Conservation (phyloP, 2,329 filamentous ascomycete species). For the Fusarium coicis region DNA sequence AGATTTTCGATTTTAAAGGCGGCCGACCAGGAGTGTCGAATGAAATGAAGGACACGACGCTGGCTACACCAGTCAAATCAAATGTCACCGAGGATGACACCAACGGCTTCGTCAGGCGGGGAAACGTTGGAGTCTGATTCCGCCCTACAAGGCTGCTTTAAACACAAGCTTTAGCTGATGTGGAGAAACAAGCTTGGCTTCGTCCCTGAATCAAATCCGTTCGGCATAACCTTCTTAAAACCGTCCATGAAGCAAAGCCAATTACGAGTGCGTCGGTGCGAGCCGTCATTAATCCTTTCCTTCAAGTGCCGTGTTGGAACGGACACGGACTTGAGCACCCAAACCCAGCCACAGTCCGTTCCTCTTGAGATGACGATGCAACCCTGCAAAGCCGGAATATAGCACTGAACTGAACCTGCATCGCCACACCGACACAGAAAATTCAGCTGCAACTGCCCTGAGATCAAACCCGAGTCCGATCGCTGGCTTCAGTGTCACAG, state of each 20-base stretch:
- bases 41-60: background rate
- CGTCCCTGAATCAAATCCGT: background rate
- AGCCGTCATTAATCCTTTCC: background rate
- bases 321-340: conserved; percentile 19
- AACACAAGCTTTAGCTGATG: conserved; percentile 1
- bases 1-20: background rate
- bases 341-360: conserved; percentile 8
- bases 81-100: background rate
- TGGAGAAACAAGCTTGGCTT: conserved; percentile 1
- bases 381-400: background rate
- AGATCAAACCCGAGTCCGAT: conserved; percentile 8
- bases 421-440: background rate
- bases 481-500: conserved; percentile 3
- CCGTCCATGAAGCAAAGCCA: background rate
- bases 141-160: conserved; percentile 21
- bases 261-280: background rate
- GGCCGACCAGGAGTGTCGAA: background rate
- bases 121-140: background rate
- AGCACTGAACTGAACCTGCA: background rate
- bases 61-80: background rate
- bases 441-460: background rate
- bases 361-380: background rate
- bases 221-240: background rate
- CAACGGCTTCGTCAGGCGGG: background rate
- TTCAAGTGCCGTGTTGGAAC: conserved; percentile 10